These are phyloP conservation scores for Pythium diclinum DNA, from an alignment of 352 stramenopile species.

Conservation along the genomic window DNA sequence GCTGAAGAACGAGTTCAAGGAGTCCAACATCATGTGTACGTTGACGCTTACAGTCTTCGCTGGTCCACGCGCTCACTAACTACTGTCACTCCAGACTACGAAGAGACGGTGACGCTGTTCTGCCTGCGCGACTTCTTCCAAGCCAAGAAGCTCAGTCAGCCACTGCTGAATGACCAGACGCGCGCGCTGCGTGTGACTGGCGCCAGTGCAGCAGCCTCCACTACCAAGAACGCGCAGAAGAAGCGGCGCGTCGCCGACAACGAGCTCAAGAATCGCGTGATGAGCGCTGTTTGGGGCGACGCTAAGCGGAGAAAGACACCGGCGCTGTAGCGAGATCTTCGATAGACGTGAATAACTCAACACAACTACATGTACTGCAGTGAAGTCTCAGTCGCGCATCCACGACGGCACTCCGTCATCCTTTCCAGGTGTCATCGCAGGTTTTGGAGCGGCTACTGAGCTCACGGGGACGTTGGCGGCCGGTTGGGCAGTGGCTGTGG, in stretches of 20 bases:
- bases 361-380: neutral
- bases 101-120: conserved; percentile 78
- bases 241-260: conserved; percentile 27
- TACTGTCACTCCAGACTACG: conserved; percentile 44
- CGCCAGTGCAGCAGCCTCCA: conserved; percentile 14
- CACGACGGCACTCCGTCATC: conserved; percentile 21
- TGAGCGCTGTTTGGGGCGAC: conserved; percentile 32
- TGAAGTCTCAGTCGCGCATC: conserved; percentile 24
- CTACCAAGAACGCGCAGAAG: conserved; percentile 26
- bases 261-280: conserved; percentile 42
- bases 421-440: neutral
- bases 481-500: neutral
- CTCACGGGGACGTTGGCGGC: neutral
- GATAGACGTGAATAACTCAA: conserved; percentile 1
- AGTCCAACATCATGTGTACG: conserved; percentile 71
- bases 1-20: conserved; percentile 80
- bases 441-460: neutral
- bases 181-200: conserved; percentile 55
- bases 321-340: neutral
- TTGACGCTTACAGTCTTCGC: neutral
- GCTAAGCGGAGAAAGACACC: conserved; percentile 20
- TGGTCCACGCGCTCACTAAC: neutral
- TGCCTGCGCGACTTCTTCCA: conserved; percentile 70
- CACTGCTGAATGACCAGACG: conserved; percentile 73
- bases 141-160: conserved; percentile 66